These are phyloP conservation scores for Backusella liffmaniae DNA, from an alignment of 192 early-diverging fungal species.

Conservation along the genomic window DNA sequence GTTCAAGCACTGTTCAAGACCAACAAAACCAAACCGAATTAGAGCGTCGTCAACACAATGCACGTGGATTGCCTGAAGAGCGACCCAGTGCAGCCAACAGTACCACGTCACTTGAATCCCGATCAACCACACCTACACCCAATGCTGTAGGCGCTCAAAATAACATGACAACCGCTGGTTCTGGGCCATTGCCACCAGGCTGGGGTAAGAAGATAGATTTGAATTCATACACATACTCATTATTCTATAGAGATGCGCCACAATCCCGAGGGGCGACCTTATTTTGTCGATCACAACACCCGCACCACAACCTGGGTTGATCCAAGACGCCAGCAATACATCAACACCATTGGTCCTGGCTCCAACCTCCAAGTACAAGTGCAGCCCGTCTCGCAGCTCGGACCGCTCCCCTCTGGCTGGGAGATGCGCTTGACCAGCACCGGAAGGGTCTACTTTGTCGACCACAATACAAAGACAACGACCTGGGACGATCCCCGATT, in stretches of 20 bases:
- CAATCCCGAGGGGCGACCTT: slow-evolving; percentile 56
- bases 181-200: slow-evolving; percentile 75
- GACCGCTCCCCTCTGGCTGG: slow-evolving; percentile 95
- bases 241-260: slow-evolving; percentile 62
- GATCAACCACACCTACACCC: slow-evolving; percentile 63
- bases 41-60: slow-evolving; percentile 76
- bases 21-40: slow-evolving; percentile 57
- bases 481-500: slow-evolving; percentile 97
- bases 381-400: slow-evolving; percentile 73
- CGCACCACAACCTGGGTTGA: slow-evolving; percentile 92
- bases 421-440: slow-evolving; percentile 97
- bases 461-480: slow-evolving; percentile 97
- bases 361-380: slow-evolving; percentile 64
- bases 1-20: slow-evolving; percentile 40
- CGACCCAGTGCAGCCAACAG: slow-evolving; percentile 16
- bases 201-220: slow-evolving; percentile 53
- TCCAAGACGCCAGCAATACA: slow-evolving; percentile 69
- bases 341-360: slow-evolving; percentile 51
- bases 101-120: slow-evolving; percentile 25
- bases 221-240: slow-evolving; percentile 78
- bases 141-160: slow-evolving; percentile 36
- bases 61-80: slow-evolving; percentile 77
- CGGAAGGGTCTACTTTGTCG: slow-evolving; percentile 96
- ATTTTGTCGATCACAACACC: slow-evolving; percentile 91
- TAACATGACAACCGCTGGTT: slow-evolving; percentile 50